phyloP scores from a whole-genome alignment of 176 grass and related monocot species.

The Aegilops tauschii region DNA sequence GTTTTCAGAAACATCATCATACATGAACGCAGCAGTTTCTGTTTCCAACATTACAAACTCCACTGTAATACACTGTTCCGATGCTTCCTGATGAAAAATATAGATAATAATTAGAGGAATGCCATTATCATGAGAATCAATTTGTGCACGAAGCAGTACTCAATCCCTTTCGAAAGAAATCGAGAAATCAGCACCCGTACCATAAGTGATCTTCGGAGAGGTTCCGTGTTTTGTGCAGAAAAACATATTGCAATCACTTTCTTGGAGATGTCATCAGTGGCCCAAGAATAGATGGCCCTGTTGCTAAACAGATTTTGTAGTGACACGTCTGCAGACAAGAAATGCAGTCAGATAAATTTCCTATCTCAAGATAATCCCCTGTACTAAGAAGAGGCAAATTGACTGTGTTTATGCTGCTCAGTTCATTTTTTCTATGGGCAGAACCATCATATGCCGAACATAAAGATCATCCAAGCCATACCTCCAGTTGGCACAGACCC shows the following conservation, averaged over 20 bases:
- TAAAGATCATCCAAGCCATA: constrained; percentile 28
- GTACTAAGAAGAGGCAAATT: constrained; percentile 8
- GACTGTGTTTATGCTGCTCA: background rate
- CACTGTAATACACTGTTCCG: constrained; percentile 77
- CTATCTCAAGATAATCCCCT: background rate
- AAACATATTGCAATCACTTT: constrained; percentile 84
- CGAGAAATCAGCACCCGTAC: constrained; percentile 30
- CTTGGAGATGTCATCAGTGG: constrained; percentile 74
- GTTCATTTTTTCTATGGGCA: background rate
- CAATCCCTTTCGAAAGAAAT: background rate
- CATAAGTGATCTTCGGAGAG: constrained; percentile 73
- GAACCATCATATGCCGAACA: constrained; percentile 10
- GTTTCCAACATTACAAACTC: constrained; percentile 80
- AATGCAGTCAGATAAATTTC: constrained; percentile 11
- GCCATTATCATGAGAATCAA: background rate
- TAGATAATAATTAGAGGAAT: background rate
- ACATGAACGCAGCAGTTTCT: constrained; percentile 38
- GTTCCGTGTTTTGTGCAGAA: constrained; percentile 47
- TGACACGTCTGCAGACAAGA: constrained; percentile 56
- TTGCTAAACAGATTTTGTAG: constrained; percentile 66
- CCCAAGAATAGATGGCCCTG: constrained; percentile 77
- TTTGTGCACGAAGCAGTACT: background rate
- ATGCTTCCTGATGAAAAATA: constrained; percentile 60
- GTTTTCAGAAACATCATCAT: constrained; percentile 30
- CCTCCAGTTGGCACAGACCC: constrained; percentile 27